Conservation (phyloP, 148 eudicot genomes). For the Fagopyrum esculentum region DNA sequence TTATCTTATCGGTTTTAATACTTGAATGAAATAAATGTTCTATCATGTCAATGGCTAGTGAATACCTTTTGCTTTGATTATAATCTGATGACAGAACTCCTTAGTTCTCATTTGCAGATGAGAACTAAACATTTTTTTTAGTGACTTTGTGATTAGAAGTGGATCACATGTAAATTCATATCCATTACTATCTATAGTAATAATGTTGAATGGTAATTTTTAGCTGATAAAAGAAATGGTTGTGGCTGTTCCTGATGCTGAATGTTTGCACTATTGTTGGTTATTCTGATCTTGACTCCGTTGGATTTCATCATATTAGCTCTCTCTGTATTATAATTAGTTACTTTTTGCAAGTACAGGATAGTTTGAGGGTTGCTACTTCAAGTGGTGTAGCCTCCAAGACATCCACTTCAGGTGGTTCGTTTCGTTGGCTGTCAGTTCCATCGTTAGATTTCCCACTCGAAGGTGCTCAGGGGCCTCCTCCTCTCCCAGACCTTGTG, state of each 20-base stretch:
- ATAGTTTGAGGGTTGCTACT: slow-evolving; percentile 58
- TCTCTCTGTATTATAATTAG: slow-evolving; percentile 4
- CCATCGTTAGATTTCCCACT: slow-evolving; percentile 75
- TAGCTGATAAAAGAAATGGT: background rate
- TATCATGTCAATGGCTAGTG: background rate
- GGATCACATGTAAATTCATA: background rate
- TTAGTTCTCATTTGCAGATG: background rate
- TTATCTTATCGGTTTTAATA: background rate
- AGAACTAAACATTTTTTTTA: too few species aligned
- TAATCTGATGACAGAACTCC: background rate
- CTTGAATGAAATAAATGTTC: background rate
- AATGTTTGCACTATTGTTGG: background rate
- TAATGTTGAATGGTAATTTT: background rate
- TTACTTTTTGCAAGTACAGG: slow-evolving; percentile 32
- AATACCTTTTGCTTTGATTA: background rate
- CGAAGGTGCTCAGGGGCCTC: slow-evolving; percentile 54
- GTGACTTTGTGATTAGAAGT: background rate
- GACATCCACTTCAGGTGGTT: slow-evolving; percentile 58
- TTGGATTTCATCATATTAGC: background rate
- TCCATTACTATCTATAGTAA: background rate
- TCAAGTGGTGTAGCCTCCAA: slow-evolving; percentile 63
- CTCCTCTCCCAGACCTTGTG: slow-evolving; percentile 68
- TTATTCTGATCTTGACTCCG: background rate
- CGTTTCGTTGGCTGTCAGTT: slow-evolving; percentile 67
- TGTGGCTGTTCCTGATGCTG: background rate